These are phyloP conservation scores for Sarcodon aspratus DNA, from an alignment of 768 basidiomycete species.

Conservation along the genomic window DNA sequence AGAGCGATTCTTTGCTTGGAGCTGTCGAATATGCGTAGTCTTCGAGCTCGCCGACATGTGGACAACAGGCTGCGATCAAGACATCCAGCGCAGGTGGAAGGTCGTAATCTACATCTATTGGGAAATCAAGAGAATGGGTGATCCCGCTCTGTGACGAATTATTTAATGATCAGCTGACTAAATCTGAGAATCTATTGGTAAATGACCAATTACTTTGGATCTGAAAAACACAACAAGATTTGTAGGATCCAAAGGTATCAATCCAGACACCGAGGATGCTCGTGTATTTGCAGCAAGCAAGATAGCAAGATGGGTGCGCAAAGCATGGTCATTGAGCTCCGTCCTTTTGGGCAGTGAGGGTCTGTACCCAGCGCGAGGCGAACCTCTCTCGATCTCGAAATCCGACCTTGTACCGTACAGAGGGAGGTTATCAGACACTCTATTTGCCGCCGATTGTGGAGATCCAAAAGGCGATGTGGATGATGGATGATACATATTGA, in stretches of 20 bases:
- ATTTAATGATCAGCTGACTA: not conserved
- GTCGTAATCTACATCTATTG: constrained; percentile 65
- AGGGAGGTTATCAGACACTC: constrained; percentile 27
- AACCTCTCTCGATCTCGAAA: constrained; percentile 50
- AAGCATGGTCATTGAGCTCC: constrained; percentile 38
- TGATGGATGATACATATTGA: not conserved
- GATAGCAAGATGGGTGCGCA: constrained; percentile 41
- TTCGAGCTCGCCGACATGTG: constrained; percentile 42
- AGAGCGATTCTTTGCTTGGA: constrained; percentile 51
- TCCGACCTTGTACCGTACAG: constrained; percentile 32
- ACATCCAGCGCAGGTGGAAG: constrained; percentile 72
- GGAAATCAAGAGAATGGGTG: constrained; percentile 73
- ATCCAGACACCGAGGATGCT: constrained; percentile 55
- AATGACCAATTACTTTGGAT: constrained; percentile 45
- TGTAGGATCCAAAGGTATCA: constrained; percentile 59
- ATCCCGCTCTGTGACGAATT: constrained; percentile 47
- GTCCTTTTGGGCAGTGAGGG: constrained; percentile 11
- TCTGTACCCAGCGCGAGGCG: constrained; percentile 5
- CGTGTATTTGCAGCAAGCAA: constrained; percentile 48
- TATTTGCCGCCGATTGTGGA: constrained; percentile 21
- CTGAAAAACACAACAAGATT: constrained; percentile 69
- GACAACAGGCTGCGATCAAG: constrained; percentile 62
- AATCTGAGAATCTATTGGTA: not conserved
- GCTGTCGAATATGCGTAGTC: constrained; percentile 20
- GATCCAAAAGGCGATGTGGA: constrained; percentile 5